Percentiles rank a stretch among this genome's conserved stretches.
Evolutionary conservation across 2,329 filamentous ascomycete genomes (phyloP).

Genomic region (Dothistroma pini): DNA sequence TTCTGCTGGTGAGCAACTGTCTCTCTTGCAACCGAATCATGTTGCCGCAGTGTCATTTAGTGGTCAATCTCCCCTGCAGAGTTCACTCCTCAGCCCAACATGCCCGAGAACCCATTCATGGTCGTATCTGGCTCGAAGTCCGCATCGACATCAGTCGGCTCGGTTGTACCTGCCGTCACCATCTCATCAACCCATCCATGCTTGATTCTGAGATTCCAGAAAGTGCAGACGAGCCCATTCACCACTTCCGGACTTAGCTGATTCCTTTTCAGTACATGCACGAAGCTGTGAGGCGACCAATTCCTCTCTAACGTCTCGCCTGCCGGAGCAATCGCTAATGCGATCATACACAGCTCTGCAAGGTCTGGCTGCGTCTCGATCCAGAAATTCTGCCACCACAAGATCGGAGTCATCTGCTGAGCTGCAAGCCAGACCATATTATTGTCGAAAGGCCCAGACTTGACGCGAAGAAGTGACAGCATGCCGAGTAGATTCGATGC

Average conservation of each 20-base stretch:
- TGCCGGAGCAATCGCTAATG: slow-evolving; percentile 19
- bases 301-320: slow-evolving; percentile 24
- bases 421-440: slow-evolving; percentile 27
- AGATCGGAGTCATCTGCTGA: slow-evolving; percentile 24
- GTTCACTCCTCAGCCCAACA: not conserved
- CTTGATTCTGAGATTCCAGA: slow-evolving; percentile 25
- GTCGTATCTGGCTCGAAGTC: slow-evolving; percentile 12
- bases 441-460: slow-evolving; percentile 24
- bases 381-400: slow-evolving; percentile 29
- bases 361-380: slow-evolving; percentile 24
- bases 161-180: slow-evolving; percentile 1
- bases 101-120: slow-evolving; percentile 8
- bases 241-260: slow-evolving; percentile 21
- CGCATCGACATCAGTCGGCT: slow-evolving; percentile 11
- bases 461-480: slow-evolving; percentile 24
- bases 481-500: slow-evolving; percentile 20
- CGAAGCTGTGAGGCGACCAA: slow-evolving; percentile 25
- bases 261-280: slow-evolving; percentile 25
- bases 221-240: slow-evolving; percentile 21
- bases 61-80: no score
- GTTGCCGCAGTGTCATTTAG: no score
- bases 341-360: slow-evolving; percentile 24
- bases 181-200: slow-evolving; percentile 27
- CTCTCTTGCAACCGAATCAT: no score
- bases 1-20: no score